Evolutionary conservation across 2,329 filamentous ascomycete species (phyloP).

Genomic region (Monosporascus ibericus): DNA sequence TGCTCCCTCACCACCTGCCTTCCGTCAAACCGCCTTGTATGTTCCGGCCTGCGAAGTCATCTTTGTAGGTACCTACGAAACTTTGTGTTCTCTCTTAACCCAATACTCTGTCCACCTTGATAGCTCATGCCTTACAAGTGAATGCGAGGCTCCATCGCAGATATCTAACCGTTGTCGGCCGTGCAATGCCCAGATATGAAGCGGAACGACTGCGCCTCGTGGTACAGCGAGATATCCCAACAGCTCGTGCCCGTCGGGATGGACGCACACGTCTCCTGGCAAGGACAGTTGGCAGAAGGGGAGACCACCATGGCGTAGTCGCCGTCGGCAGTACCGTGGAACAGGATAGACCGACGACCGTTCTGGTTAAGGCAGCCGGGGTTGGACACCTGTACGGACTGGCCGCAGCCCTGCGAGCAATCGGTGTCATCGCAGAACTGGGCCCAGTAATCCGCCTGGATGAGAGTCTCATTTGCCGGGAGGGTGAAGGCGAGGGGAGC

Average conservation of each 20-base stretch:
- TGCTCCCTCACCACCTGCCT: no score
- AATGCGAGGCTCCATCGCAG: no score
- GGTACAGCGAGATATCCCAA: background rate
- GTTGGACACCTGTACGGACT: conserved; percentile 22
- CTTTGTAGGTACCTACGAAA: no score
- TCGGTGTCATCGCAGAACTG: background rate
- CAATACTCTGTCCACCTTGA: no score
- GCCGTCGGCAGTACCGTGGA: background rate
- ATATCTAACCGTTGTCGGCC: background rate
- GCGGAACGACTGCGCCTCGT: background rate
- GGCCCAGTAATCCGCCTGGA: background rate
- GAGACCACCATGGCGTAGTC: background rate
- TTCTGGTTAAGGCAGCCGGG: conserved; percentile 1
- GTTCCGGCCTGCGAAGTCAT: no score
- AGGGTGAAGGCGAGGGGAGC: background rate
- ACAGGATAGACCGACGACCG: background rate
- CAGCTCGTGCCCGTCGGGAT: background rate
- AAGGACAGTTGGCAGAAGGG: background rate
- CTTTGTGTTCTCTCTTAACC: no score
- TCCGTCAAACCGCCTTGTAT: no score
- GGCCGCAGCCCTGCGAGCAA: conserved; percentile 15
- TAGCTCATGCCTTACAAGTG: no score
- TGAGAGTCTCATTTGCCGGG: background rate
- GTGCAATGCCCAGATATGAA: background rate
- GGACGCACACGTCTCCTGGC: background rate